phyloP scores from a whole-genome alignment of 148 eudicot species.

The Polygonum maritimum region DNA sequence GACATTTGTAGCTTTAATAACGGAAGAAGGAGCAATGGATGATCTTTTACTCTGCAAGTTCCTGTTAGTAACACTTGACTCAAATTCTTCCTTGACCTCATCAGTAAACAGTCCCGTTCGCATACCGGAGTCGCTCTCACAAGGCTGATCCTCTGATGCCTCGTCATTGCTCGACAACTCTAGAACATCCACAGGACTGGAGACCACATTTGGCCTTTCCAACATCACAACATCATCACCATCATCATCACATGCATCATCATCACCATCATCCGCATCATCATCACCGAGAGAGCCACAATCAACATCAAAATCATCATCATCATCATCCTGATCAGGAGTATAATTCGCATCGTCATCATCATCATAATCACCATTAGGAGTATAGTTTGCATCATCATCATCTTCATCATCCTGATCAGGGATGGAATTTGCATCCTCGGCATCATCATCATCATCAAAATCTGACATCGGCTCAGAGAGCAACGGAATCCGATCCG shows the following conservation, averaged over 20 bases:
- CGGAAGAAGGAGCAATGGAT: background rate
- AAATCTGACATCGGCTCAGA: background rate
- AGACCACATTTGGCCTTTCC: background rate
- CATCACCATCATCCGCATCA: background rate
- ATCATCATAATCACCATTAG: too few relatives aligned
- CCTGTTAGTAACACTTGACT: background rate
- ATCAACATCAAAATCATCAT: background rate
- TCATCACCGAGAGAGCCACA: too few relatives aligned
- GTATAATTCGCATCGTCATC: too few relatives aligned
- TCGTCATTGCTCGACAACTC: background rate
- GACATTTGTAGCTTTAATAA: background rate
- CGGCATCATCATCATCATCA: background rate
- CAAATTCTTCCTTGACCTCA: background rate
- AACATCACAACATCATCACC: background rate
- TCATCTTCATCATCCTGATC: conserved; percentile 6
- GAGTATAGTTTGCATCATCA: background rate
- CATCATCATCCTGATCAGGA: too few relatives aligned
- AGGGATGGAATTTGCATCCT: background rate
- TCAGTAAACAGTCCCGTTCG: background rate
- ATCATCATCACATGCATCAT: background rate
- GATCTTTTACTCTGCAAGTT: background rate
- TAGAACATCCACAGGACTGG: background rate
- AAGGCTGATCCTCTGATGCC: background rate
- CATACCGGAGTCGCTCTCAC: background rate
- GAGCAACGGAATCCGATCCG: background rate